Evolutionary conservation across 2,329 filamentous ascomycete genomes (phyloP), one percentile per base, ranked within the genome.

Genomic region (Magnaporthiopsis rhizophila): DNA sequence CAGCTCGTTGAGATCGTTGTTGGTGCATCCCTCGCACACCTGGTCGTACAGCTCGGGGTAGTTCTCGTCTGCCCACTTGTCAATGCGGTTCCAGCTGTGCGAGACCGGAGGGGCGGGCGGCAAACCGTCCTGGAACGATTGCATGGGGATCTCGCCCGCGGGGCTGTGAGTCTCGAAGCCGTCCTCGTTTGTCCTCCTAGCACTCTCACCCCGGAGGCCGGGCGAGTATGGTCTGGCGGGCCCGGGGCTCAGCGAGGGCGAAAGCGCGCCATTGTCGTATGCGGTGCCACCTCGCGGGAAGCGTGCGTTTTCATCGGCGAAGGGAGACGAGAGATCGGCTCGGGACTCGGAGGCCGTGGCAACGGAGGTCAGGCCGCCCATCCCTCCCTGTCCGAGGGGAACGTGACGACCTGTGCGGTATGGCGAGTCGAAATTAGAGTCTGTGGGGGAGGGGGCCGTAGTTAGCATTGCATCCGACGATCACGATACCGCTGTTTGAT

Each of bases 1-100:
- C 63, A 99, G 81, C 77, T 98, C 95, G 76, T 97, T 98, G 73
- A 99, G 82, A 73, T 99, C 95, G 77, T 99, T 99, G 72, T 86
- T 83, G 6, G 95, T 98, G 73, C 90, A 92, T 36, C 91, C 92
- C 76, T 97, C 93, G 74, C 94, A 90, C 45, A 99, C 81, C 75
- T 99, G 93, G 77, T 99, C 95, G 71, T 83, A 95, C 36, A 99
- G 85, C 77, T 99, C 95, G 66, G 91, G 90, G 76, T 97, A 99
- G 77, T 98, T 91, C 67, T 95, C 91, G 72, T 98, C 95, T 64
- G 91, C 85, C 95, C 95, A 99, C 57, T 84, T 83, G 74, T 98
- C 94, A 73, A 99, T 97, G 76, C 93, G 90, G 74, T 84, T 88
- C 95, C 95, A 99, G 18, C 94, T 96, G 78, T 97, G 93, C 61